A percentile compares a stretch with the other conserved stretches of the same genome.
phyloP scores from a whole-genome alignment of 2,329 filamentous ascomycete genomes.

The Stemphylium vesicarium region DNA sequence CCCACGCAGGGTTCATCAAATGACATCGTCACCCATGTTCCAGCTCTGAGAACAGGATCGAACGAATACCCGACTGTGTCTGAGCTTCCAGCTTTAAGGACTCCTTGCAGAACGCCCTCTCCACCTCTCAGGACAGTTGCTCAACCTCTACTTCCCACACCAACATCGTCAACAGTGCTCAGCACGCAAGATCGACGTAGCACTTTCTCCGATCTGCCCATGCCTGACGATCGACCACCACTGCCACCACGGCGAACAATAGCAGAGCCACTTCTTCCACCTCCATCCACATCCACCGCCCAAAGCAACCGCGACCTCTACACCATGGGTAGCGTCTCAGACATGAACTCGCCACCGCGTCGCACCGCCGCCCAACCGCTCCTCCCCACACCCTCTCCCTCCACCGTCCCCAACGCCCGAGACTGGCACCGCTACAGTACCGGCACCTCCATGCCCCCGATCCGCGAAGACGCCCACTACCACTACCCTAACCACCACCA shows the following conservation, averaged over 20 bases:
- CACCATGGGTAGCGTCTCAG: slow-evolving; percentile 3
- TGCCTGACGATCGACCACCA: slow-evolving; percentile 31
- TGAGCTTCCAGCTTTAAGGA: slow-evolving; percentile 27
- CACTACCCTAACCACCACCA: slow-evolving; percentile 1
- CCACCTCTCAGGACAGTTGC: slow-evolving; percentile 33
- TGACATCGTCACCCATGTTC: slow-evolving; percentile 42
- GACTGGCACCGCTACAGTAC: slow-evolving; percentile 31
- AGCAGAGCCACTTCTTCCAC: slow-evolving; percentile 40
- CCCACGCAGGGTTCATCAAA: slow-evolving; percentile 18
- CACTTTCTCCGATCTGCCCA: slow-evolving; percentile 29
- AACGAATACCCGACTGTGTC: slow-evolving; percentile 25
- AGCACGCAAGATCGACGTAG: slow-evolving; percentile 31
- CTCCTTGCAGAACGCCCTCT: slow-evolving; percentile 17
- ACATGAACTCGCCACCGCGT: slow-evolving; percentile 12
- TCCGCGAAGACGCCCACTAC: slow-evolving; percentile 33
- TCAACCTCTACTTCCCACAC: slow-evolving; percentile 41
- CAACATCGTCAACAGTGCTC: slow-evolving; percentile 37
- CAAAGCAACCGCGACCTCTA: slow-evolving; percentile 28
- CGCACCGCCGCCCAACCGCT: slow-evolving; percentile 32
- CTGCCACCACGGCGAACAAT: slow-evolving; percentile 28
- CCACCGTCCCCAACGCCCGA: slow-evolving; percentile 31
- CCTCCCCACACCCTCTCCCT: slow-evolving; percentile 42
- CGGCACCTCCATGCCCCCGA: slow-evolving; percentile 42
- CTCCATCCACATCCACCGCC: slow-evolving; percentile 38
- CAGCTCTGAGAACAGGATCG: slow-evolving; percentile 29